Evolutionary conservation across 768 basidiomycete species (phyloP).

Genomic region (Pseudohyphozyma bogoriensis): DNA sequence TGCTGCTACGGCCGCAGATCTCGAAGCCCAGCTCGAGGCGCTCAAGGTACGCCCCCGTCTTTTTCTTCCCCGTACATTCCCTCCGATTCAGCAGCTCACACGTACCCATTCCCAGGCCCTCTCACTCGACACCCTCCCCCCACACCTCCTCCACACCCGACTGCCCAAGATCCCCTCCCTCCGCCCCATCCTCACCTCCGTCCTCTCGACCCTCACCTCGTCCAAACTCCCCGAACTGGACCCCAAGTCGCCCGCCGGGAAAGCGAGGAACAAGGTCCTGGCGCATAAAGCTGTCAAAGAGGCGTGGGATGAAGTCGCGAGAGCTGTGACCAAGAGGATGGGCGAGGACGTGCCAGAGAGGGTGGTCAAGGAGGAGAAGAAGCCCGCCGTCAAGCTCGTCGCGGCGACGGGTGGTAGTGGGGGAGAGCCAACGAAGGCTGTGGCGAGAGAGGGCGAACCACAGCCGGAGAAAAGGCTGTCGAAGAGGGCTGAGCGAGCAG

Average conservation of each 20-base stretch:
- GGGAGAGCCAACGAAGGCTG: background rate
- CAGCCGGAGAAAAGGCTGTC: background rate
- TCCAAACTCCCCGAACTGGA: background rate
- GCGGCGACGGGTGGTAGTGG: background rate
- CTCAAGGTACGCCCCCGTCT: slow-evolving; percentile 14
- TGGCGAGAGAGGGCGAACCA: background rate
- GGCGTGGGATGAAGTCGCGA: slow-evolving; percentile 19
- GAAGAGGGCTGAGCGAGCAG: slow-evolving; percentile 6
- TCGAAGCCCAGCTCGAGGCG: slow-evolving; percentile 22
- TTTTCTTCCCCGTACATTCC: background rate
- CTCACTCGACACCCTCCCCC: slow-evolving; percentile 12
- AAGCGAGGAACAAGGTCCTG: slow-evolving; percentile 29
- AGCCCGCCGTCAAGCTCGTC: background rate
- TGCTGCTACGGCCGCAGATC: slow-evolving; percentile 7
- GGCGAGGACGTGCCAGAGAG: slow-evolving; percentile 14
- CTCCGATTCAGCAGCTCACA: background rate
- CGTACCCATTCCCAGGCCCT: background rate
- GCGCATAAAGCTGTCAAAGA: slow-evolving; percentile 27
- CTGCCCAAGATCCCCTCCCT: slow-evolving; percentile 18
- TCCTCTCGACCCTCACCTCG: slow-evolving; percentile 14
- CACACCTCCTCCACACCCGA: slow-evolving; percentile 17
- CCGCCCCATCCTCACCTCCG: slow-evolving; percentile 12
- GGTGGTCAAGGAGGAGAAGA: background rate
- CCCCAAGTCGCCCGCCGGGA: slow-evolving; percentile 5
- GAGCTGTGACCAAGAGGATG: slow-evolving; percentile 16